These are phyloP conservation scores for Clonostachys chloroleuca DNA, from an alignment of 2,329 filamentous ascomycete species.

Conservation along the genomic window DNA sequence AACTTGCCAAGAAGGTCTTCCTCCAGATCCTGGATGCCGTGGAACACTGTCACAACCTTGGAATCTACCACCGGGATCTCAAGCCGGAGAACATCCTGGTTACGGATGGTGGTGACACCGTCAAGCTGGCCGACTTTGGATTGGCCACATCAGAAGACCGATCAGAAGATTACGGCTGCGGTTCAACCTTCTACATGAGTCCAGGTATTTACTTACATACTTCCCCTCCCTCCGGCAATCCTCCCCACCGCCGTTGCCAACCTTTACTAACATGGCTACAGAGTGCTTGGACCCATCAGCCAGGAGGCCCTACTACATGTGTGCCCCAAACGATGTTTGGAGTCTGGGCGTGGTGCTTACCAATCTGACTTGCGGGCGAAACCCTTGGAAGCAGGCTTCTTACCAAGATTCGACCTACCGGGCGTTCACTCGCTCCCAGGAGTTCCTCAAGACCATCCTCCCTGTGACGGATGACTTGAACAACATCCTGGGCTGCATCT, in stretches of 20 bases:
- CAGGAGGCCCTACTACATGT: constrained; percentile 76
- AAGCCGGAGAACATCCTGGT: constrained; percentile 99
- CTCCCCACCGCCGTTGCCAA: too few relatives aligned
- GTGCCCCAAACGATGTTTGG: constrained; percentile 96
- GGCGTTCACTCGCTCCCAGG: constrained; percentile 78
- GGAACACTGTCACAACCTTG: constrained; percentile 85
- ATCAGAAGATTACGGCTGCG: constrained; percentile 94
- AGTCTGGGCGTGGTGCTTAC: constrained; percentile 96
- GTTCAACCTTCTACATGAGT: constrained; percentile 99
- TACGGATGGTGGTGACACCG: constrained; percentile 78
- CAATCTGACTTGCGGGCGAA: constrained; percentile 95
- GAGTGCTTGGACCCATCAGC: constrained; percentile 83
- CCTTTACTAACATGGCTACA: constrained; percentile 26
- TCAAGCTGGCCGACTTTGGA: constrained; percentile 97
- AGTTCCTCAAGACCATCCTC: constrained; percentile 89
- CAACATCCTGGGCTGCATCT: constrained; percentile 80
- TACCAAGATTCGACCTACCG: constrained; percentile 92
- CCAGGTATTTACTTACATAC: constrained; percentile 64
- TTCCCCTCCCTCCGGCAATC: constrained; percentile 5
- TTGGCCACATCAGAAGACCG: constrained; percentile 79
- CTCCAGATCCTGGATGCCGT: constrained; percentile 96
- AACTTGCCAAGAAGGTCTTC: constrained; percentile 80
- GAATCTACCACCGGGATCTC: constrained; percentile 95
- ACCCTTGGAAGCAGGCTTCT: constrained; percentile 97
- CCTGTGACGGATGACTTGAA: constrained; percentile 88